Conservation (phyloP, 2,329 filamentous ascomycete species). For the Achaetomium macrosporum region DNA sequence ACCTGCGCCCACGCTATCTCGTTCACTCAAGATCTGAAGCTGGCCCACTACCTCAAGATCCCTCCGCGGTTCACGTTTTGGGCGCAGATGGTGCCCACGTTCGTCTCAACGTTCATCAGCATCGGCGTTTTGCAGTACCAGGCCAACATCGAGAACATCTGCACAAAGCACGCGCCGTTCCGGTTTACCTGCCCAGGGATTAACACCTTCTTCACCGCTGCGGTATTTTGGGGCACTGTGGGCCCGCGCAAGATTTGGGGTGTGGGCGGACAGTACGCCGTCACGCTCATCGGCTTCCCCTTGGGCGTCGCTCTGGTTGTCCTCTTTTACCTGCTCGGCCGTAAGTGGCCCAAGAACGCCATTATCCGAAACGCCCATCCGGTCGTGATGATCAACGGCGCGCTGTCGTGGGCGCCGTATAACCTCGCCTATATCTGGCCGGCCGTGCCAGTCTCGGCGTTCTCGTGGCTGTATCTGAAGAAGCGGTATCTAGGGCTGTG, state of each 20-base stretch:
- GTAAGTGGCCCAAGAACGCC: slow-evolving; percentile 29
- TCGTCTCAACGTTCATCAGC: slow-evolving; percentile 33
- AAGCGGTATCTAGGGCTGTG: slow-evolving; percentile 24
- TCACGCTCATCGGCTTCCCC: slow-evolving; percentile 45
- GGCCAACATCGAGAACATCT: slow-evolving; percentile 48
- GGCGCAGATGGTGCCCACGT: slow-evolving; percentile 33
- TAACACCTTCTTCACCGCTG: slow-evolving; percentile 55
- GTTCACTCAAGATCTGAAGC: slow-evolving; percentile 26
- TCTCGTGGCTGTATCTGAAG: slow-evolving; percentile 39
- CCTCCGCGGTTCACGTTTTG: slow-evolving; percentile 33
- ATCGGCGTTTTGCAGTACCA: slow-evolving; percentile 33
- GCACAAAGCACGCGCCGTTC: slow-evolving; percentile 42
- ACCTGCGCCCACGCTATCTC: slow-evolving; percentile 23
- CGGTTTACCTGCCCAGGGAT: slow-evolving; percentile 52
- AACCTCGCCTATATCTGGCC: slow-evolving; percentile 42
- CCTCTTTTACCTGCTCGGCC: slow-evolving; percentile 29
- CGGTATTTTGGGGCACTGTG: slow-evolving; percentile 57
- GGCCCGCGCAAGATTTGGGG: slow-evolving; percentile 48
- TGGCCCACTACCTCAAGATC: slow-evolving; percentile 31
- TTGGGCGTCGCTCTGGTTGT: slow-evolving; percentile 40
- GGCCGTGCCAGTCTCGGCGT: slow-evolving; percentile 37
- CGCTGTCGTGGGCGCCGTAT: slow-evolving; percentile 33
- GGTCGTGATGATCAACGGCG: slow-evolving; percentile 34
- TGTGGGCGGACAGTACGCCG: slow-evolving; percentile 41
- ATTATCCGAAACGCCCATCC: slow-evolving; percentile 37